phyloP scores from a whole-genome alignment of 2,329 filamentous ascomycete genomes.

The Massarina eburnea region DNA sequence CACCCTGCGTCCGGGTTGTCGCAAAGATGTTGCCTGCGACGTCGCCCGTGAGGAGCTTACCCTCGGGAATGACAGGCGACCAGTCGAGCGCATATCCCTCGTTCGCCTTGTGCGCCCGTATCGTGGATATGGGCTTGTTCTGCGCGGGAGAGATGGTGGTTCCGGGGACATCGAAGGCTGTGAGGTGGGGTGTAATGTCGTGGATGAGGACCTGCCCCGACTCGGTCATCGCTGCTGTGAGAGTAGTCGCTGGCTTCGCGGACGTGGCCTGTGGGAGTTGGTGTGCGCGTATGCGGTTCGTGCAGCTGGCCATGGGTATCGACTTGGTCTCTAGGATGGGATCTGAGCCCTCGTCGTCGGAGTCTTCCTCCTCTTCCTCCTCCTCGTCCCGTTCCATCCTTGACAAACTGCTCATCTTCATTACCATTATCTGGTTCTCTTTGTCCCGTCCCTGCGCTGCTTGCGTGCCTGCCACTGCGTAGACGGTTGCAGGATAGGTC shows the following conservation, averaged over 20 bases:
- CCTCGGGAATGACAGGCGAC: slow-evolving; percentile 78
- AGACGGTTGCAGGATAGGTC: slow-evolving; percentile 93
- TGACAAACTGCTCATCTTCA: slow-evolving; percentile 92
- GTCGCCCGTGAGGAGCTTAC: slow-evolving; percentile 89
- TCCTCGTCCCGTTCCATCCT: slow-evolving; percentile 79
- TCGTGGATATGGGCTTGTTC: slow-evolving; percentile 83
- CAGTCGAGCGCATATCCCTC: slow-evolving; percentile 98
- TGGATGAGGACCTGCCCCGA: slow-evolving; percentile 86
- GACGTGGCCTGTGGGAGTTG: slow-evolving; percentile 74
- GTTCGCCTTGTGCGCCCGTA: slow-evolving; percentile 80
- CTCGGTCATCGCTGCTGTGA: slow-evolving; percentile 92
- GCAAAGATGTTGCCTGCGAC: slow-evolving; percentile 86
- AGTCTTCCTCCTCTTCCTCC: slow-evolving; percentile 67
- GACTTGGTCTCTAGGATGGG: slow-evolving; percentile 91
- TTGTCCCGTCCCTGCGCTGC: slow-evolving; percentile 72
- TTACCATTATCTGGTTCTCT: slow-evolving; percentile 92
- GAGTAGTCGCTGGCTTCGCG: slow-evolving; percentile 72
- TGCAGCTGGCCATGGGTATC: slow-evolving; percentile 83
- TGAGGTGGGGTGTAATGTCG: slow-evolving; percentile 87
- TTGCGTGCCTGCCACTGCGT: slow-evolving; percentile 92
- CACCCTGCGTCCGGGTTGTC: slow-evolving; percentile 83
- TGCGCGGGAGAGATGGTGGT: slow-evolving; percentile 76
- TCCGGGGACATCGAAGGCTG: slow-evolving; percentile 87
- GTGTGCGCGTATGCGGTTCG: slow-evolving; percentile 88
- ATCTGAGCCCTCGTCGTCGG: slow-evolving; percentile 71